These are phyloP conservation scores for Wickerhamomyces sp. DNA, from an alignment of 1,139 yeast species.

Conservation along the genomic window DNA sequence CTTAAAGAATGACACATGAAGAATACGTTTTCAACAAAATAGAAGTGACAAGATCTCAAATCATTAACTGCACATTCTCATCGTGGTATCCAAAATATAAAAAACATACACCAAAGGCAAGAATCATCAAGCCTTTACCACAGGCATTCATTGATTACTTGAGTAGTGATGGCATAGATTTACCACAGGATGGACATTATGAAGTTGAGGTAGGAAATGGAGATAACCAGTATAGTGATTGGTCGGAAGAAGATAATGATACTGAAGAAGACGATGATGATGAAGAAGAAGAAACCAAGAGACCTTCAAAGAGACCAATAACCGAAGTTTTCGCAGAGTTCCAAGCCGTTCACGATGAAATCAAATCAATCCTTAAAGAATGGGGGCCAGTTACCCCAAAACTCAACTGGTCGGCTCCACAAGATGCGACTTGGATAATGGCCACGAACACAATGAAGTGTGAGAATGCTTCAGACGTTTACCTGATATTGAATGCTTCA, in stretches of 20 bases:
- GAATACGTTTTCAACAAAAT: conserved; percentile 30
- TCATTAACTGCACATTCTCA: conserved; percentile 67
- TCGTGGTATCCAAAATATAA: conserved; percentile 63
- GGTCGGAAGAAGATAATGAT: conserved; percentile 44
- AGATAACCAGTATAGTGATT: conserved; percentile 67
- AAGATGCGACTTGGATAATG: conserved; percentile 89
- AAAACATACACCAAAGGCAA: conserved; percentile 44
- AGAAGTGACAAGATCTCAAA: conserved; percentile 41
- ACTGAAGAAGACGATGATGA: conserved; percentile 14
- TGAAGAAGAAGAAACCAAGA: conserved; percentile 12
- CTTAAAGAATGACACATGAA: neutral
- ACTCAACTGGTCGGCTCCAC: conserved; percentile 95
- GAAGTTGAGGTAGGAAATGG: conserved; percentile 38
- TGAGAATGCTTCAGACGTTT: conserved; percentile 63
- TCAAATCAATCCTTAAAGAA: conserved; percentile 38
- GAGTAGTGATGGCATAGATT: conserved; percentile 66
- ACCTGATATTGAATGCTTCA: conserved; percentile 76
- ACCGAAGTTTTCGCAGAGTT: conserved; percentile 49
- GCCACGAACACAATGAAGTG: conserved; percentile 75
- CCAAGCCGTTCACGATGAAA: conserved; percentile 49
- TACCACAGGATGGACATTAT: conserved; percentile 47
- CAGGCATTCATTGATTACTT: conserved; percentile 63
- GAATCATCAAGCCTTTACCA: conserved; percentile 63
- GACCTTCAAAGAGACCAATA: conserved; percentile 11
- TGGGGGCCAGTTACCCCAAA: conserved; percentile 76